Conservation (phyloP, 2,329 filamentous ascomycete species). For the Tolypocladium guangdongense region DNA sequence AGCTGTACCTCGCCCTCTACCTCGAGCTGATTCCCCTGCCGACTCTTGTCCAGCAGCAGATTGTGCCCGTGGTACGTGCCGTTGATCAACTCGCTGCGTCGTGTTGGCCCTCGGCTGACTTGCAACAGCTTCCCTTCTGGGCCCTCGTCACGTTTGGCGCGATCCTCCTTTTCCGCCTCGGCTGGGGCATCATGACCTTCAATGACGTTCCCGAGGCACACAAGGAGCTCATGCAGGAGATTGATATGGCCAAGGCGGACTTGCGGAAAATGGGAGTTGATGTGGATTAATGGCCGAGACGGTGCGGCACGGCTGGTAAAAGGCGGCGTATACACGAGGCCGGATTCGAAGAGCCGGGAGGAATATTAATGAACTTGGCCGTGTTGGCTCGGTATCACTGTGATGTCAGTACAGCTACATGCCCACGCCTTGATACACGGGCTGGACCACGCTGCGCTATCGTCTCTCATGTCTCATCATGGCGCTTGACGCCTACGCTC, state of each 20-base stretch:
- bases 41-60: constrained; percentile 63
- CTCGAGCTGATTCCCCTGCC: constrained; percentile 76
- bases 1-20: constrained; percentile 86
- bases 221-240: constrained; percentile 78
- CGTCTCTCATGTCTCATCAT: constrained; percentile 6
- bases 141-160: constrained; percentile 81
- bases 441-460: background rate
- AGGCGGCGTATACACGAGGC: background rate
- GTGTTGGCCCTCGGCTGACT: background rate
- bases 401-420: background rate
- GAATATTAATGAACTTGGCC: background rate
- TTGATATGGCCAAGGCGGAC: constrained; percentile 64
- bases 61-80: constrained; percentile 68
- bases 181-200: constrained; percentile 89
- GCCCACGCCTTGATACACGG: background rate
- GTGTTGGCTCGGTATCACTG: background rate
- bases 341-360: background rate
- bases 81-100: background rate
- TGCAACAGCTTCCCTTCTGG: constrained; percentile 77
- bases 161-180: constrained; percentile 83
- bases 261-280: constrained; percentile 64
- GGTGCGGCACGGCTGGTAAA: background rate
- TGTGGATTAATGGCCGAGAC: constrained; percentile 47
- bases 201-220: constrained; percentile 91
- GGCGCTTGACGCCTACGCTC: constrained; percentile 20